A percentile compares a stretch with the other conserved stretches of the same genome.
phyloP scores from a whole-genome alignment of 306 rosid genomes.

The Pachyrhizus erosus region DNA sequence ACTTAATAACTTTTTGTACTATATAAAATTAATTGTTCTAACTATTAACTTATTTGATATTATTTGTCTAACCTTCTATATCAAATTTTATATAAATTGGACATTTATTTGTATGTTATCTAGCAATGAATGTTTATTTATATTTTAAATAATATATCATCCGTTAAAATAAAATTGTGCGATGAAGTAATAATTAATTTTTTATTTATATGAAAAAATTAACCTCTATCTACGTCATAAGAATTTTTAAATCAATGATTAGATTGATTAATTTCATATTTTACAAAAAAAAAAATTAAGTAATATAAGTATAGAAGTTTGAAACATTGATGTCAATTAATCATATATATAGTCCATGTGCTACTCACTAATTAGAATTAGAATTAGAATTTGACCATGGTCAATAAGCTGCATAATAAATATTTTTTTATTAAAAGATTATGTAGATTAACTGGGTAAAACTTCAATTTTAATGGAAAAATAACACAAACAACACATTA shows the following conservation, averaged over 20 bases:
- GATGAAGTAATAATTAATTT: not conserved
- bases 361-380: too few species aligned
- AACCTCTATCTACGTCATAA: not conserved
- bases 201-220: not conserved
- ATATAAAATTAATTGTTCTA: not conserved
- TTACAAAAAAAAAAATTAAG: not conserved
- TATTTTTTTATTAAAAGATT: too few species aligned
- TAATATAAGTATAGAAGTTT: not conserved
- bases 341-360: too few species aligned
- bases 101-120: not conserved
- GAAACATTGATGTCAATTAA: not conserved
- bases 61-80: too few species aligned
- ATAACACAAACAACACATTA: not conserved
- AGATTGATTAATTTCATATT: not conserved
- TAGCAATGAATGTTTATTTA: not conserved
- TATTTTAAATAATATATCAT: not conserved
- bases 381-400: too few species aligned
- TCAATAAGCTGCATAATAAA: too few species aligned
- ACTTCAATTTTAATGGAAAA: not conserved
- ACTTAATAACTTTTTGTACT: not conserved
- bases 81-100: too few species aligned
- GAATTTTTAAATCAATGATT: not conserved
- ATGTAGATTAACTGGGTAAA: too few species aligned
- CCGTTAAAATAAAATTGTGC: not conserved
- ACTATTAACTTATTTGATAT: not conserved